Evolutionary conservation across 495 filamentous ascomycete species (phyloP).

Genomic region (Penicillium malachiteum): DNA sequence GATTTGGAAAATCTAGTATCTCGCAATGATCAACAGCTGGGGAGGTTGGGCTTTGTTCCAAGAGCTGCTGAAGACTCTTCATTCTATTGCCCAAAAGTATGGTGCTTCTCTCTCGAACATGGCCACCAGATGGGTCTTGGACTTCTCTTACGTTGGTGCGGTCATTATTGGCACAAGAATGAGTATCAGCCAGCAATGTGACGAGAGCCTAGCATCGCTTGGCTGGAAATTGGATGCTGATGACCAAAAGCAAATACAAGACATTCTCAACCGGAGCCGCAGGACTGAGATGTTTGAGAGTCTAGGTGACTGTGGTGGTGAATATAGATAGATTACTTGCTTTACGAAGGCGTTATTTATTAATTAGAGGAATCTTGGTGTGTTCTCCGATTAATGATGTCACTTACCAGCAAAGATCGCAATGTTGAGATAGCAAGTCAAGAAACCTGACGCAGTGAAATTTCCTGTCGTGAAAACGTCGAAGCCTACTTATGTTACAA

Average conservation of each 20-base stretch:
- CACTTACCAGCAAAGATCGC: conserved; percentile 8
- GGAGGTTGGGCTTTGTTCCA: conserved; percentile 24
- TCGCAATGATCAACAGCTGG: conserved; percentile 41
- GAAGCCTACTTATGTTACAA: conserved; percentile 2
- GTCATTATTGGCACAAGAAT: conserved; percentile 43
- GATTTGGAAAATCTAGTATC: conserved; percentile 28
- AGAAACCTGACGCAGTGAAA: conserved; percentile 5
- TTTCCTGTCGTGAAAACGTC: conserved; percentile 7
- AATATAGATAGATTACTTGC: conserved; percentile 32
- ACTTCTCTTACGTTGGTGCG: conserved; percentile 38
- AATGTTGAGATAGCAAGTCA: conserved; percentile 12
- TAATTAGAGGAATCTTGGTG: not conserved
- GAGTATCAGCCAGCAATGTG: conserved; percentile 33
- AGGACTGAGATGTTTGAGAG: conserved; percentile 27
- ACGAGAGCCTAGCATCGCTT: conserved; percentile 37
- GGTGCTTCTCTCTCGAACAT: conserved; percentile 31
- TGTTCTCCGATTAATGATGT: not conserved
- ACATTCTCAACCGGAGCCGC: conserved; percentile 15
- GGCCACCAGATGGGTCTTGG: conserved; percentile 41
- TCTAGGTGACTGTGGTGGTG: conserved; percentile 44
- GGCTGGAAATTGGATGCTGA: conserved; percentile 27
- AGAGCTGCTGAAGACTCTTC: conserved; percentile 26
- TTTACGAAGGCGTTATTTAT: not conserved
- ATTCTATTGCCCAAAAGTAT: conserved; percentile 27
- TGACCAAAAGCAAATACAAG: conserved; percentile 25